A percentile compares a stretch with the other conserved stretches of the same genome.
Conservation (phyloP, 176 grass and related monocot species). For the Saccharum officinarum region DNA sequence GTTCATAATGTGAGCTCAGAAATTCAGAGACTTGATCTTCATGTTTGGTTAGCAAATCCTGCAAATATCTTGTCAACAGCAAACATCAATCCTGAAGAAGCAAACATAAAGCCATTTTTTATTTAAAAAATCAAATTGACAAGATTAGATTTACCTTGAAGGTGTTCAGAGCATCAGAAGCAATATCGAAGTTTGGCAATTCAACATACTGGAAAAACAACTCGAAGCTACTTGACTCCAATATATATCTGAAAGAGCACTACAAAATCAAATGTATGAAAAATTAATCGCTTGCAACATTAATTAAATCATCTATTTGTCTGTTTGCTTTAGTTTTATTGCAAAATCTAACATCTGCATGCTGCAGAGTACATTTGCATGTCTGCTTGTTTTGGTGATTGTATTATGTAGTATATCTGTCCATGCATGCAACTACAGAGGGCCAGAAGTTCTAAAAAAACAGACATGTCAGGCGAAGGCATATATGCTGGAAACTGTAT, state of each 20-base stretch:
- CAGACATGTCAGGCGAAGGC: no score
- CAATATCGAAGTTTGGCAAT: constrained; percentile 99
- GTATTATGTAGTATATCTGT: no score
- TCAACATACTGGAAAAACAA: constrained; percentile 99
- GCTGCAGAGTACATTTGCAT: neutral
- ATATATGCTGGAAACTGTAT: no score
- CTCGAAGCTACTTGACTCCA: constrained; percentile 95
- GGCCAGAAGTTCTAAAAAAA: no score
- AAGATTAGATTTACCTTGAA: constrained; percentile 78
- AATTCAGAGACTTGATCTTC: constrained; percentile 79
- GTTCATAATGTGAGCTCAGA: constrained; percentile 75
- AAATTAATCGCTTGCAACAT: constrained; percentile 49
- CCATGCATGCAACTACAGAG: no score
- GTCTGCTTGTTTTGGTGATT: no score
- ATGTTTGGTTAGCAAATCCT: constrained; percentile 99
- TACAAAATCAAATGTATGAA: constrained; percentile 88
- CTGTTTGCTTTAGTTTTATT: neutral
- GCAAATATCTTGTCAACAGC: constrained; percentile 40
- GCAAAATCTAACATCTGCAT: neutral
- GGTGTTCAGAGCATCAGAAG: constrained; percentile 96
- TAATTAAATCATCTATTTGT: constrained; percentile 3
- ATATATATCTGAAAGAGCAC: constrained; percentile 99
- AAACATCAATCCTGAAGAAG: constrained; percentile 31
- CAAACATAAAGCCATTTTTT: constrained; percentile 12
- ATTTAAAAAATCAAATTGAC: constrained; percentile 11